Base-by-base conservation (phyloP, 768 basidiomycete genomes). In the Ephemerocybe angulata region DNA sequence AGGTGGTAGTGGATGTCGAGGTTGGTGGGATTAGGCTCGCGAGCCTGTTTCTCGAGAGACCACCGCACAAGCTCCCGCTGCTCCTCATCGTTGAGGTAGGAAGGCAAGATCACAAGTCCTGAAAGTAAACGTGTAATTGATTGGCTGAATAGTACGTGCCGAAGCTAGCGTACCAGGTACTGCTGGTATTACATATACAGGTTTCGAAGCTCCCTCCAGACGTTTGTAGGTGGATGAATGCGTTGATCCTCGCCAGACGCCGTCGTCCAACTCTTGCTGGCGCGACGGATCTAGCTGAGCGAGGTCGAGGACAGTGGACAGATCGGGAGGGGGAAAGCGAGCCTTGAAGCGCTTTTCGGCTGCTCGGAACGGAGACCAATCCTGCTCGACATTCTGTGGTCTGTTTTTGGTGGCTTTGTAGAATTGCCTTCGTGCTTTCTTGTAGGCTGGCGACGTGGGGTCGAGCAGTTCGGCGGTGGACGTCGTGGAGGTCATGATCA, bases 91-190 rank as follows among this genome's bases (percentile, higher is more conserved):
- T 0, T 71, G 71, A 1, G 84, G 73, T 17, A 97, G 0, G 77
- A 76, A 11, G 96, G 94, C 4, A 99, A 70, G 21, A 97, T 67
- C 19, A 98, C 87, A 25, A 98, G 82, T 19, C 95, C 95, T 95
- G 65, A 29, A 50, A 12, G 46, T 28, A 50, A 22, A 46, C 22
- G 29, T 37, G 30, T 37, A 33, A 42, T 43, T n/a, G 5, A 53
- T 21, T 29, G 50, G 25, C 25, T 56, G 21, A 43, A 33, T 3
- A 21, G 35, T 37, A 35, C 43, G 21, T 24, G 44, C 33, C 40
- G 43, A 54, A 33, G 55, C 50, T 42, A 55, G 62, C 70, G 70
- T 67, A 86, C 84, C 86, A 70, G 84, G 85, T 58, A 83, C 73
- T 56, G 69, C 65, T 53, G 84, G 78, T 28, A 88, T 70, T 15